Evolutionary conservation across 192 early-diverging fungal species (phyloP), one percentile per base, ranked within the genome.

Genomic region (Piromyces finnis): DNA sequence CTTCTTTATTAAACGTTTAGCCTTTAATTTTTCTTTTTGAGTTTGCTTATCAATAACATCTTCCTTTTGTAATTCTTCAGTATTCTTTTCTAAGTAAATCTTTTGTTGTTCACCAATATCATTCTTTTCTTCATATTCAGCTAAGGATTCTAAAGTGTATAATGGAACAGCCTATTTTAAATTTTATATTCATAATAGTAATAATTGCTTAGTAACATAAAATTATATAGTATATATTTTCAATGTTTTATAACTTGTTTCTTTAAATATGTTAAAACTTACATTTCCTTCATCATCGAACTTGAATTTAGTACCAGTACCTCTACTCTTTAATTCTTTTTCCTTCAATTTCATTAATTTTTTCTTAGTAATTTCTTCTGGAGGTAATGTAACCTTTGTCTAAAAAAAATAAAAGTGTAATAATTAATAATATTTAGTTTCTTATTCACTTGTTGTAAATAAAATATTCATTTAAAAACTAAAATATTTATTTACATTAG

Each of bases 201-300:
- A n/a, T n/a, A n/a, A n/a, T n/a, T n/a, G n/a, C n/a, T n/a, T n/a
- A n/a, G n/a, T n/a, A n/a, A n/a, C n/a, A n/a, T n/a, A n/a, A n/a
- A n/a, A n/a, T n/a, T n/a, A n/a, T n/a, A n/a, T n/a, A n/a, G n/a
- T n/a, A n/a, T n/a, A n/a, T n/a, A n/a, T n/a, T n/a, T n/a, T n/a
- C n/a, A n/a, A n/a, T n/a, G n/a, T n/a, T n/a, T n/a, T n/a, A n/a
- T n/a, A n/a, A n/a, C n/a, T n/a, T n/a, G n/a, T n/a, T n/a, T n/a
- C n/a, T n/a, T n/a, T n/a, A n/a, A n/a, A n/a, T n/a, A n/a, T n/a
- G n/a, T n/a, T n/a, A n/a, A n/a, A n/a, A 84, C 84, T 85, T 36
- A 92, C 92, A 29, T 92, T 91, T 79, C 97, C 97, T 11, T 97
- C 95, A 81, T 99, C 97, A 87, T 98, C 95, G 86, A 97, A 99